Base-by-base conservation (phyloP, 495 filamentous ascomycete species). In the Penicillium canariense region DNA sequence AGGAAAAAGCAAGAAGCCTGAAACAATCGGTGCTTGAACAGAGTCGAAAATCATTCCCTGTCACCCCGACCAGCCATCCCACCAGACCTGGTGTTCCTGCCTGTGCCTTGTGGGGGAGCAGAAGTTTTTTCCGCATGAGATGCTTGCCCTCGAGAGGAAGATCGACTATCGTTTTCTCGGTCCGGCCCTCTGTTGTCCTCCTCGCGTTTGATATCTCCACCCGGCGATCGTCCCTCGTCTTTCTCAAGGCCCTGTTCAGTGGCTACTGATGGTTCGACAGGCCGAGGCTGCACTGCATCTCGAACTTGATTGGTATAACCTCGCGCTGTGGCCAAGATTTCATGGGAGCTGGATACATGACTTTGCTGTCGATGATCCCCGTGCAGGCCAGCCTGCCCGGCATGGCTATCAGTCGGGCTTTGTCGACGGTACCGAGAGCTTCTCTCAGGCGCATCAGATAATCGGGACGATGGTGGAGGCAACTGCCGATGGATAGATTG, bases 381-480 rank as follows among this genome's bases (percentile, higher is more conserved):
- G n/a, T 46, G 43, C 25, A 11, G 8, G n/a, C 26, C 25, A 3
- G 26, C 15, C 5, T 46, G 25, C 12, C 43, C 43, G 26, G 43
- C 22, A 5, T 30, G 14, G 25, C 34, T 39, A n/a, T 22, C 34
- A 18, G 14, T 6, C 8, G 23, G 36, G 23, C n/a, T 26, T 42
- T 28, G 43, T 30, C 26, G 43, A 7, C 43, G 15, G 25, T 46
- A 17, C 14, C 23, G 25, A 18, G 23, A 46, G n/a, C 25, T 32
- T 20, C 5, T 6, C 3, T 26, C 35, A 2, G 26, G 15, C 10
- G 10, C 26, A 42, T 20, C 49, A 17, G 17, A 42, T 8, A 18
- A 42, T 6, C 25, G 35, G 32, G 49, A 36, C 22, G 48, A 39
- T 28, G 48, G 26, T 40, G 23, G 36, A 51, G 34, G 48, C 26